Conservation (phyloP, 2,329 filamentous ascomycete genomes). For the Zelopaecilomyces penicillatus region DNA sequence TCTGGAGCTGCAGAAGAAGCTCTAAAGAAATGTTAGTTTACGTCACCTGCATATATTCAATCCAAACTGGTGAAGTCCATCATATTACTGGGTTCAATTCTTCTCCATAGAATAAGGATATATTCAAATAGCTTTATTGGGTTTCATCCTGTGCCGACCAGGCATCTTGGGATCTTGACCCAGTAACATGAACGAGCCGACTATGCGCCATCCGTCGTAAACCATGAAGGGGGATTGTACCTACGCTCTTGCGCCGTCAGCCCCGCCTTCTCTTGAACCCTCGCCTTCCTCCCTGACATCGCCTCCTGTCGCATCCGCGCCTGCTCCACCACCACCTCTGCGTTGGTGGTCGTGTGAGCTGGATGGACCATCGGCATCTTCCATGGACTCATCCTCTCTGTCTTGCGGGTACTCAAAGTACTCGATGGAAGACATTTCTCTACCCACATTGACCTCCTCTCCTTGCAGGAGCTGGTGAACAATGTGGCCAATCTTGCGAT, state of each 20-base stretch:
- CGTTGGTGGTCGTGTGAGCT: constrained; percentile 48
- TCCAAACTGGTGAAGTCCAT: neutral
- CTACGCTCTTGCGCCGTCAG: constrained; percentile 99
- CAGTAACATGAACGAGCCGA: constrained; percentile 13
- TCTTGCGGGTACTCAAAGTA: constrained; percentile 40
- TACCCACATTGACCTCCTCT: constrained; percentile 72
- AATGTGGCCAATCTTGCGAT: constrained; percentile 79
- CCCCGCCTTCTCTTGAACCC: constrained; percentile 81
- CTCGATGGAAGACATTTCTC: constrained; percentile 59
- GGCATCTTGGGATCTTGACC: constrained; percentile 8
- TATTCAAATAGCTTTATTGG: constrained; percentile 26
- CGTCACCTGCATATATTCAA: neutral
- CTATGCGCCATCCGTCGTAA: constrained; percentile 16
- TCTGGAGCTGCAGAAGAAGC: constrained; percentile 53
- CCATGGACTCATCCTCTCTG: constrained; percentile 46
- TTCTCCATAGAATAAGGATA: constrained; percentile 19
- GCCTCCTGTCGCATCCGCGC: constrained; percentile 78
- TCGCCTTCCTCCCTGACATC: constrained; percentile 87
- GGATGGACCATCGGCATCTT: constrained; percentile 60
- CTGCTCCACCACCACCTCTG: constrained; percentile 69
- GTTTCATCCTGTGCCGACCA: constrained; percentile 10
- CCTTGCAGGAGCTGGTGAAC: constrained; percentile 80
- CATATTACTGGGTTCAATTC: constrained; percentile 14
- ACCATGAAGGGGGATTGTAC: constrained; percentile 42
- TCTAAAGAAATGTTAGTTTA: constrained; percentile 45